Conservation (phyloP, 2,329 filamentous ascomycete genomes). For the Eutypella sp. region DNA sequence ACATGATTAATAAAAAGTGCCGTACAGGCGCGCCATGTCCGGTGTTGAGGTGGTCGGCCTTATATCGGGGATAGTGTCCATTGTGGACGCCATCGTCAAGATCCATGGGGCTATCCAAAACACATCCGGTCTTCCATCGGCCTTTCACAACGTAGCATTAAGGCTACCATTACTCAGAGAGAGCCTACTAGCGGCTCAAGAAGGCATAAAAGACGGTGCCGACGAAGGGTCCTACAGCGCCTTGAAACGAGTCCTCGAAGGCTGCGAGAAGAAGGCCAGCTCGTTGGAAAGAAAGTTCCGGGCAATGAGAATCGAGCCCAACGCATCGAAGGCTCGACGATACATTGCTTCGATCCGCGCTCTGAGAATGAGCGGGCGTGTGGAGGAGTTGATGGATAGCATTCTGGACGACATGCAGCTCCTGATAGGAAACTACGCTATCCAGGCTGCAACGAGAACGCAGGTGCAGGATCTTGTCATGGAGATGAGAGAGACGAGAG, state of each 20-base stretch:
- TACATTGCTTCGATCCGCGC: constrained; percentile 16
- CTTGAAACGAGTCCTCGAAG: constrained; percentile 17
- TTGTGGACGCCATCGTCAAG: constrained; percentile 20
- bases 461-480: constrained; percentile 2
- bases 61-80: constrained; percentile 22
- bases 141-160: constrained; percentile 19
- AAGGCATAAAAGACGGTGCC: constrained; percentile 13
- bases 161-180: constrained; percentile 20
- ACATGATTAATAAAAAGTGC: no score
- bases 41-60: constrained; percentile 15
- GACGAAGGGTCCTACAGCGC: constrained; percentile 2
- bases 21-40: neutral
- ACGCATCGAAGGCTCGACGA: constrained; percentile 9
- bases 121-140: constrained; percentile 17
- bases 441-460: constrained; percentile 7
- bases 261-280: constrained; percentile 13
- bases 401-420: constrained; percentile 24
- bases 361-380: constrained; percentile 16
- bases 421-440: constrained; percentile 9
- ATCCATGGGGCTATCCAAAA: constrained; percentile 19
- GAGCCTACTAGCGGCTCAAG: constrained; percentile 14
- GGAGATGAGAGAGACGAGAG: no score
- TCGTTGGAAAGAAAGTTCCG: constrained; percentile 17
- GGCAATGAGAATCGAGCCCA: constrained; percentile 13
- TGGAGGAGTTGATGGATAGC: constrained; percentile 21